Evolutionary conservation across 2,329 filamentous ascomycete species (phyloP), one percentile per base, ranked within the genome.

Genomic region (Pyricularia grisea): DNA sequence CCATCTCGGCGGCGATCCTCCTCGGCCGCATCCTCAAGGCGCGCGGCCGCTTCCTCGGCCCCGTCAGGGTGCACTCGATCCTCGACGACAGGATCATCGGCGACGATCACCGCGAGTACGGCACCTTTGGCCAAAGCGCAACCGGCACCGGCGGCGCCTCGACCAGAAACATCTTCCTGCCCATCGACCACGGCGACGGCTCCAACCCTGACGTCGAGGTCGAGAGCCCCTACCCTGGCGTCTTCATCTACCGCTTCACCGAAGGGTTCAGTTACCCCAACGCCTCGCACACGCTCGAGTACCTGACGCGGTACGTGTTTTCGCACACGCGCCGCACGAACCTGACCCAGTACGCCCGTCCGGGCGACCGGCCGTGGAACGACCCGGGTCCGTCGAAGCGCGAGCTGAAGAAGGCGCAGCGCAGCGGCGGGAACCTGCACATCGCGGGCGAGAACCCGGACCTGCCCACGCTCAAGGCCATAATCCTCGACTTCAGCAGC

Each of bases 251-350:
- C 81, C 89, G 94, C 64, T 97, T 97, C 79, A 89, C 91, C 0
- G 94, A 98, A 80, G 92, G 94, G 63, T 97, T 97, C 84, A 97
- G 95, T 80, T 99, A 98, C 75, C 93, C 94, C 70, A 99, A 97
- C 74, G 93, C 93, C 25, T 92, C 92, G 75, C 90, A 92, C 77
- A 93, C 96, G 72, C 87, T 97, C 69, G 93, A 97, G 75, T 87
- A 92, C 75, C 83, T 97, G 67, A 87, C 88, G 2, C 80, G 84
- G 2, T 87, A 88, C 73, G 87, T 97, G 65, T 90, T 90, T 73
- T 78, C 83, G 63, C 81, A 89, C 70, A 97, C 94, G 2, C 88
- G 91, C 55, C 90, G 92, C 36, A 97, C 92, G 1, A 92, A 91
- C 72, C 82, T 88, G 0, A 82, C 90, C 69, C 81, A 84, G 1